Base-by-base conservation (phyloP, 176 grass and related monocot genomes). In the Bolboschoenus planiculmis region DNA sequence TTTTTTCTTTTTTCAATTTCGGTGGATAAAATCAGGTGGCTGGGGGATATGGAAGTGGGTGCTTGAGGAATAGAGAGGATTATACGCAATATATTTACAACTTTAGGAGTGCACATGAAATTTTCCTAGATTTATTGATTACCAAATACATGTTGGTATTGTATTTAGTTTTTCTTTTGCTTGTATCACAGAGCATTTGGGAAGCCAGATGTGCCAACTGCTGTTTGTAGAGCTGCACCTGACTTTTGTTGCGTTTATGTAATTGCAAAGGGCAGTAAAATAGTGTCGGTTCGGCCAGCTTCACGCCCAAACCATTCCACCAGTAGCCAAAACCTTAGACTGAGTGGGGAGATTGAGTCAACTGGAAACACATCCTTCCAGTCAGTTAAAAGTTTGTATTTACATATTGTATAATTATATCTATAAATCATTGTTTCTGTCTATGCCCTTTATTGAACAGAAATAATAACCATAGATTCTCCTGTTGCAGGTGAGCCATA, bases 211-310 rank as follows among this genome's bases (percentile, higher is more conserved):
- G 89, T 88, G 34, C 88, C 93, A n/a, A 88, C 90, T 81, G 78
- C 85, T 82, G 77, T 93, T 84, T 93, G 83, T 56, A 93, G 85
- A 62, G 60, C 37, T 23, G 88, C 87, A 34, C 90, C 93, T 57
- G 83, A 79, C 29, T 93, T 86, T 83, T 97, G 88, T 78, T 91
- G 83, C 6, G 78, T 97, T 14, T 97, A 93, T 82, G 87, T 97
- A 16, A 93, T 97, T 91, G 80, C 93, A 35, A 97, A 93, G 86
- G 93, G 93, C 43, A 77, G 72, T 51, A 97, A 97, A 83, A 59
- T 93, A 29, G 90, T 85, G 56, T 91, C 91, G 39, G 85, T 91
- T 75, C 88, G 88, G 33, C 88, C 85, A 23, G 87, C 93, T 59
- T 89, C 84, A 68, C 77, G 62, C 15, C 85, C 79, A 86, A 91